Conservation (phyloP, 768 basidiomycete species). For the Russula sp. region DNA sequence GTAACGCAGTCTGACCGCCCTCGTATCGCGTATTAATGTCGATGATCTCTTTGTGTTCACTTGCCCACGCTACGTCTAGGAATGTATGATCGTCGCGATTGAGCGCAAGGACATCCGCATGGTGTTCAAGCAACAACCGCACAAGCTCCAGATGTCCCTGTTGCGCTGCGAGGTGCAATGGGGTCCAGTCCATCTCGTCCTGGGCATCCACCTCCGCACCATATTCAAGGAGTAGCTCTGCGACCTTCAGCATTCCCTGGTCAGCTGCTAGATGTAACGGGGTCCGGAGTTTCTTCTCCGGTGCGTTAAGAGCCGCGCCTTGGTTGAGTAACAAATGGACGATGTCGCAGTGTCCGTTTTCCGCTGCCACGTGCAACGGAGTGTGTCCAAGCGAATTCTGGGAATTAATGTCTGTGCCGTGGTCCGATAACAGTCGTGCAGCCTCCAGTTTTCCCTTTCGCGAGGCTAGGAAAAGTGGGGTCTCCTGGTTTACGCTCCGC, state of each 20-base stretch:
- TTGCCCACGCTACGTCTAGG: not conserved
- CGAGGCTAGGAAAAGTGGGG: not conserved
- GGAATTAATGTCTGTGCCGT: not conserved
- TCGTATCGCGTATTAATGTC: not conserved
- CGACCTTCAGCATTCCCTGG: too few species aligned
- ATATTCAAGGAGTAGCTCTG: too few species aligned
- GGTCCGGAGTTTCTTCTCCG: too few species aligned
- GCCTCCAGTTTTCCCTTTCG: not conserved
- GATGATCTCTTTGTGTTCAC: not conserved
- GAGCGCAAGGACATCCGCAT: not conserved
- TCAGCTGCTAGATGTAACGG: too few species aligned
- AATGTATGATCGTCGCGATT: not conserved
- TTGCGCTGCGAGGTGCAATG: not conserved
- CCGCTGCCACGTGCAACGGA: not conserved
- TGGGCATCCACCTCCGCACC: too few species aligned
- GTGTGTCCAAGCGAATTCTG: not conserved
- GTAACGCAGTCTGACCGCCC: not conserved
- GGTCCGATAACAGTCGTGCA: not conserved
- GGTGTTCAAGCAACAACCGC: not conserved
- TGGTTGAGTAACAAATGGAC: not conserved
- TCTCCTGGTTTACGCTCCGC: not conserved
- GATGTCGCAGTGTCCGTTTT: not conserved
- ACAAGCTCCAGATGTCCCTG: not conserved
- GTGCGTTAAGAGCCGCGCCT: too few species aligned
- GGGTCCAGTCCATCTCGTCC: too few species aligned